Evolutionary conservation across 1,284 basidiomycete genomes (phyloP).

Genomic region (Schizophyllum commune): DNA sequence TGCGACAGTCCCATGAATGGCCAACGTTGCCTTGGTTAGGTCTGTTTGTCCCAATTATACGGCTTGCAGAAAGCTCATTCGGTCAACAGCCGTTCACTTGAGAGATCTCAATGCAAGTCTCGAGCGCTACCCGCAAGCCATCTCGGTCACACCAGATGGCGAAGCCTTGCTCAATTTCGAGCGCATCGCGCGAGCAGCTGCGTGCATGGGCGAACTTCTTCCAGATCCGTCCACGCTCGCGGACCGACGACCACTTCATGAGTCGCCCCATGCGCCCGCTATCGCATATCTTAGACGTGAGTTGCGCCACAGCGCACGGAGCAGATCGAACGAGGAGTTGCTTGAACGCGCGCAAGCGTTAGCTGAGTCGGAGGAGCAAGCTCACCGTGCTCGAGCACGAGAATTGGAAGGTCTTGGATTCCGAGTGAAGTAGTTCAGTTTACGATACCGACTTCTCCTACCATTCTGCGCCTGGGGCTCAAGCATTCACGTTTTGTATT

Average conservation of each 20-base stretch:
- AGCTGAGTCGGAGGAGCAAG: not conserved
- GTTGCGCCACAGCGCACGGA: not conserved
- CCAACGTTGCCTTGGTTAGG: conserved; percentile 29
- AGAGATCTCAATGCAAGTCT: conserved; percentile 26
- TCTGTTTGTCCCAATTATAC: conserved; percentile 18
- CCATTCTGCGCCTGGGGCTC: no score
- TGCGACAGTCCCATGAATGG: conserved; percentile 18
- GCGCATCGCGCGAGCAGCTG: conserved; percentile 19
- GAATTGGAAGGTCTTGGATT: not conserved
- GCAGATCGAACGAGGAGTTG: not conserved
- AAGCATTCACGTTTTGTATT: no score
- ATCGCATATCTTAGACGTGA: not conserved
- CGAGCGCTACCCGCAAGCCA: conserved; percentile 17
- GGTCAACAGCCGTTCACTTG: conserved; percentile 29
- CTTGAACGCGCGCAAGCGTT: not conserved
- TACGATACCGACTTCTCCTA: not conserved
- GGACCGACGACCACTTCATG: not conserved
- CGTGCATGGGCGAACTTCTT: not conserved
- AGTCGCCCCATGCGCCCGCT: not conserved
- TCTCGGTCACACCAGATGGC: conserved; percentile 19
- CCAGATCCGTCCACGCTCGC: not conserved
- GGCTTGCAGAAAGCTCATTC: not conserved
- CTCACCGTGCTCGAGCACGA: not conserved
- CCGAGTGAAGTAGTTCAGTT: not conserved
- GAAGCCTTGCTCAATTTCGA: conserved; percentile 34